These are phyloP conservation scores for Takashimella tepidaria DNA, from an alignment of 1,284 basidiomycete species.

Conservation along the genomic window DNA sequence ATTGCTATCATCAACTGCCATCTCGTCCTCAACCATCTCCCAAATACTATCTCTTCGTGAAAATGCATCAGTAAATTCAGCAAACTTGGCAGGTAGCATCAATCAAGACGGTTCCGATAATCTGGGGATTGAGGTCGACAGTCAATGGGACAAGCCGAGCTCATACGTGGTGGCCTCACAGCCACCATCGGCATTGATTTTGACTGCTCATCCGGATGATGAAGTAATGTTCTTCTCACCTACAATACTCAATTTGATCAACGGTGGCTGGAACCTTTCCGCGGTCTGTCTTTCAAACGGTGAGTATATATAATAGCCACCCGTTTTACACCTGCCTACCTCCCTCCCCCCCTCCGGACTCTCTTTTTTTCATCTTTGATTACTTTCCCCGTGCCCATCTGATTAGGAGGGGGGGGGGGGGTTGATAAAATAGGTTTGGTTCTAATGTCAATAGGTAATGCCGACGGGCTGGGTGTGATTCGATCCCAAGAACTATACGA, in stretches of 20 bases:
- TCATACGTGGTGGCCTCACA: not conserved
- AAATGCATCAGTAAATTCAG: too few species aligned
- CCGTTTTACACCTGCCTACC: too few species aligned
- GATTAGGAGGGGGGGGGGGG: too few species aligned
- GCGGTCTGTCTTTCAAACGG: slow-evolving; percentile 52
- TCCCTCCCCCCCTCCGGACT: too few species aligned
- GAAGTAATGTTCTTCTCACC: slow-evolving; percentile 73
- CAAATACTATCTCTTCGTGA: too few species aligned
- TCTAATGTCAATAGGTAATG: slow-evolving; percentile 55
- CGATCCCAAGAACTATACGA: slow-evolving; percentile 61
- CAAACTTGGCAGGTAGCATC: too few species aligned
- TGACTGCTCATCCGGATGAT: slow-evolving; percentile 53
- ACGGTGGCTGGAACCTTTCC: slow-evolving; percentile 37
- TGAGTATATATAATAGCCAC: slow-evolving; percentile 56
- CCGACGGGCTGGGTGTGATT: slow-evolving; percentile 67
- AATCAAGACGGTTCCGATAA: too few species aligned
- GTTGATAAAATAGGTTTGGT: too few species aligned
- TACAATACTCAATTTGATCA: slow-evolving; percentile 31
- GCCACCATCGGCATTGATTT: slow-evolving; percentile 44
- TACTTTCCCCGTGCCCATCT: too few species aligned
- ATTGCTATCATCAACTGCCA: too few species aligned
- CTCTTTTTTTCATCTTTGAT: not conserved
- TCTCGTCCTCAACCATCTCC: too few species aligned
- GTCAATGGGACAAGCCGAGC: not conserved
- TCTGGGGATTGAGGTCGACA: too few species aligned